Evolutionary conservation across 331 rosid genomes (phyloP), one percentile per base, ranked within the genome.

Genomic region (Acacia concinna): DNA sequence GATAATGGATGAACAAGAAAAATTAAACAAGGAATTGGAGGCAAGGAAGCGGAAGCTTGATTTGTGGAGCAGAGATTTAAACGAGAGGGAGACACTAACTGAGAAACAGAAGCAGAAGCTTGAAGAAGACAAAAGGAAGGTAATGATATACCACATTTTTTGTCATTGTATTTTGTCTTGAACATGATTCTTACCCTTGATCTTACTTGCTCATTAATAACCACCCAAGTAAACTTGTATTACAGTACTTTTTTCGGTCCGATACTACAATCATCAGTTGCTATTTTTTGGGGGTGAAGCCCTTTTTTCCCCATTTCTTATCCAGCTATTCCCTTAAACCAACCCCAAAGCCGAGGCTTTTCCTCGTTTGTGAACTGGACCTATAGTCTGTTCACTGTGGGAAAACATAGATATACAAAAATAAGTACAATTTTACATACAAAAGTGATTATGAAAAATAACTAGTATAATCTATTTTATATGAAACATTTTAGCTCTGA

Each of bases 81-180:
- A 93, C 88, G 89, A 90, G 73, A 92, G 97, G 2, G 98, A 96
- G 88, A 92, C 86, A 46, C 62, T 89, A 57, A 96, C 99, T 78
- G 97, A 90, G 79, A 91, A 88, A 59, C 97, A 96, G 87, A 91
- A 92, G 78, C 94, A 83, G 82, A 90, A 91, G 77, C 98, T 93
- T 72, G 97, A 90, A 13, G 99, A 93, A 77, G 99, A 96, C 32
- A 91, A 81, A 82, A 83, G 86, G 86, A 91, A 90, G 99, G 99
- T 93, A 78, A 62, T 73, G 14, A 51, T 59, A 65, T 80, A 27
- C 40, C 57, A 43, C 68, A 38, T 6, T 67, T 52, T 63, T 73
- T 25, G 21, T 25, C 57, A n/a, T 9, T 35, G 30, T 28, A 13
- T 13, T 60, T 75, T 35, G n/a, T 56, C 59, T 71, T 47, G 15